A percentile compares a stretch with the other conserved stretches of the same genome.
These are phyloP conservation scores for Apiotrichum sp. DNA, from an alignment of 1,284 basidiomycete species.

Conservation along the genomic window DNA sequence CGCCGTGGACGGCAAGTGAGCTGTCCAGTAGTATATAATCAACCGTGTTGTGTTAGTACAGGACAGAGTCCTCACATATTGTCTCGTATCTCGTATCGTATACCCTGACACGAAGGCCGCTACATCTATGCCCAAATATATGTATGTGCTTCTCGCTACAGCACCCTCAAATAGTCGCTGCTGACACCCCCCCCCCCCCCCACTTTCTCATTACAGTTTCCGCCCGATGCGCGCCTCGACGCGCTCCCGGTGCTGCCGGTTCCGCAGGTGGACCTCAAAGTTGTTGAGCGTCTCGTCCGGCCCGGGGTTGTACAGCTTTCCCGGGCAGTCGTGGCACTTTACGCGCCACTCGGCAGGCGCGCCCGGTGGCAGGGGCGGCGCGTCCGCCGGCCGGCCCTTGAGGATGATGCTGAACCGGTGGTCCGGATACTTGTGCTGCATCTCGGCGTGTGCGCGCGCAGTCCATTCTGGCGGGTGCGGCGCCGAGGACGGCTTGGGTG, in stretches of 20 bases:
- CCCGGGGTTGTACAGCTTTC: slow-evolving; percentile 83
- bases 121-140: not conserved
- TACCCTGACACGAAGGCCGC: not conserved
- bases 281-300: slow-evolving; percentile 82
- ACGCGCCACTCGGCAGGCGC: slow-evolving; percentile 68
- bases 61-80: no score
- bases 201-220: no score
- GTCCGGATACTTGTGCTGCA: slow-evolving; percentile 68
- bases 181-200: no score
- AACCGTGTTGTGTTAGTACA: no score
- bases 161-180: no score
- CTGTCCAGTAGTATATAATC: not conserved
- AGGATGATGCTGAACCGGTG: slow-evolving; percentile 76
- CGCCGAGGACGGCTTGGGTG: not conserved
- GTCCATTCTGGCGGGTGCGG: slow-evolving; percentile 64
- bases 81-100: no score
- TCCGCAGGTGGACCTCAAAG: slow-evolving; percentile 87
- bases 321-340: slow-evolving; percentile 79
- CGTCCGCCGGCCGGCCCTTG: slow-evolving; percentile 51
- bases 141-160: no score
- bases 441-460: slow-evolving; percentile 55
- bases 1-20: slow-evolving; percentile 18
- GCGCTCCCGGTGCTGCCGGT: slow-evolving; percentile 61
- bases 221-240: slow-evolving; percentile 46
- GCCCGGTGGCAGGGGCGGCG: slow-evolving; percentile 49